These are phyloP conservation scores for Ceratocystis cubensis DNA, from an alignment of 2,329 filamentous ascomycete genomes.

Conservation along the genomic window DNA sequence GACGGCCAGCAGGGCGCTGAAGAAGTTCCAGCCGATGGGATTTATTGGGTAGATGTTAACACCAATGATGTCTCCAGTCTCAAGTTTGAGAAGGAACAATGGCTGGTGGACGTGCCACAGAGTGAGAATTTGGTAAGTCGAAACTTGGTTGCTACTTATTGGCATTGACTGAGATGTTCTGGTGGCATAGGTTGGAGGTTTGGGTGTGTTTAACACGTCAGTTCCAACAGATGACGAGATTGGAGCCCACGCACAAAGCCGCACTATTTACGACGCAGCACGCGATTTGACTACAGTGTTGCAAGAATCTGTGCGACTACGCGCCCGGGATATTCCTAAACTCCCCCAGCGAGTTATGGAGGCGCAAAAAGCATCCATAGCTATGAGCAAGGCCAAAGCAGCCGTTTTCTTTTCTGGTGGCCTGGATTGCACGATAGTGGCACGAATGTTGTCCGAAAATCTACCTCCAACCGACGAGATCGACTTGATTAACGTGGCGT, in stretches of 20 bases:
- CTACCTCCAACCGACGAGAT: conserved; percentile 56
- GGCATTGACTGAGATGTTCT: conserved; percentile 22
- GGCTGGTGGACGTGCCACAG: conserved; percentile 8
- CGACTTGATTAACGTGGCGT: conserved; percentile 89
- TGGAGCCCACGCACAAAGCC: background rate
- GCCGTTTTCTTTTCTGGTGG: conserved; percentile 89
- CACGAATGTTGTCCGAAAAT: conserved; percentile 65
- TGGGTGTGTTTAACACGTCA: conserved; percentile 40
- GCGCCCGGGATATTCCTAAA: conserved; percentile 53
- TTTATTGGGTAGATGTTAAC: conserved; percentile 55
- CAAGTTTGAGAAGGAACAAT: conserved; percentile 12
- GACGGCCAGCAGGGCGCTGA: conserved; percentile 47
- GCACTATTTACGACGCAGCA: background rate
- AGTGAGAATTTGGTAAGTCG: conserved; percentile 17
- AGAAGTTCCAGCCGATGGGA: conserved; percentile 75
- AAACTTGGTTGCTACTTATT: background rate
- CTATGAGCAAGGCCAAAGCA: conserved; percentile 37
- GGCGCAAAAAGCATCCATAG: conserved; percentile 22
- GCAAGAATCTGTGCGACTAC: conserved; percentile 41
- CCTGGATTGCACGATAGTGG: conserved; percentile 81
- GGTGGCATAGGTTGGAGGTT: conserved; percentile 38
- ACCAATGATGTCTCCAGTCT: conserved; percentile 2
- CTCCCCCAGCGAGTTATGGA: conserved; percentile 33
- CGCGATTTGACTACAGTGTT: conserved; percentile 2
- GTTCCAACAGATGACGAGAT: conserved; percentile 28